These are phyloP conservation scores for Vigna reflexopilosa DNA, from an alignment of 306 rosid genomes.

Conservation along the genomic window DNA sequence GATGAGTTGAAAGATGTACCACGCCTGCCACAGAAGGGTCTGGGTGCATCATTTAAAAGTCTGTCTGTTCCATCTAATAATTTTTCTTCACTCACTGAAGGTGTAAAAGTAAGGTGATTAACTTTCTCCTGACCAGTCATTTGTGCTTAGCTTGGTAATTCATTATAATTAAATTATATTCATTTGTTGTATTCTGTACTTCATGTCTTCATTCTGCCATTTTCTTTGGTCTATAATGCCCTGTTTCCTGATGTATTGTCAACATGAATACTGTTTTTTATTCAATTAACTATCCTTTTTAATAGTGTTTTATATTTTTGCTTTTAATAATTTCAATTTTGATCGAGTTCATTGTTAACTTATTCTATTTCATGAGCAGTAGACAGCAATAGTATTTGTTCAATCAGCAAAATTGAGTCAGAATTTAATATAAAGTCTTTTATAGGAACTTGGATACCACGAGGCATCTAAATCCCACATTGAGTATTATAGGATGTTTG, in stretches of 20 bases:
- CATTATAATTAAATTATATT: conserved; percentile 18
- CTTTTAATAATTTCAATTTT: conserved; percentile 15
- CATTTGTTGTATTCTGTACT: conserved; percentile 24
- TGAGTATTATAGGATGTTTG: too few relatives aligned
- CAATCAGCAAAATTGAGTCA: conserved; percentile 11
- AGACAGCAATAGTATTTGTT: not conserved
- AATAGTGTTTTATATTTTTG: not conserved
- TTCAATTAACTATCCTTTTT: conserved; percentile 24
- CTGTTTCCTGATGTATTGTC: not conserved
- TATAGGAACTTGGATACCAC: not conserved
- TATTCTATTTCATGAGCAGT: conserved; percentile 25
- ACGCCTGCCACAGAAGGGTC: conserved; percentile 56
- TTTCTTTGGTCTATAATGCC: not conserved
- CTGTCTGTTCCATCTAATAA: conserved; percentile 62
- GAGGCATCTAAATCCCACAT: not conserved
- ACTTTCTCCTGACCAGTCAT: conserved; percentile 41
- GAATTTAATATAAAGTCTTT: not conserved
- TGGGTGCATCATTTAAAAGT: conserved; percentile 57
- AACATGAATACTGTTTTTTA: conserved; percentile 13
- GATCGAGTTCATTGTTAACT: conserved; percentile 28
- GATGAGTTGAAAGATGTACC: conserved; percentile 63
- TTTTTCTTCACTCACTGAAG: conserved; percentile 76
- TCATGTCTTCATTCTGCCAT: conserved; percentile 21
- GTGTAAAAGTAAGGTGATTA: conserved; percentile 83
- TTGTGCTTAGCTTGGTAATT: conserved; percentile 44